Conservation (phyloP, 345 rosid species). For the Hibiscus syriacus region DNA sequence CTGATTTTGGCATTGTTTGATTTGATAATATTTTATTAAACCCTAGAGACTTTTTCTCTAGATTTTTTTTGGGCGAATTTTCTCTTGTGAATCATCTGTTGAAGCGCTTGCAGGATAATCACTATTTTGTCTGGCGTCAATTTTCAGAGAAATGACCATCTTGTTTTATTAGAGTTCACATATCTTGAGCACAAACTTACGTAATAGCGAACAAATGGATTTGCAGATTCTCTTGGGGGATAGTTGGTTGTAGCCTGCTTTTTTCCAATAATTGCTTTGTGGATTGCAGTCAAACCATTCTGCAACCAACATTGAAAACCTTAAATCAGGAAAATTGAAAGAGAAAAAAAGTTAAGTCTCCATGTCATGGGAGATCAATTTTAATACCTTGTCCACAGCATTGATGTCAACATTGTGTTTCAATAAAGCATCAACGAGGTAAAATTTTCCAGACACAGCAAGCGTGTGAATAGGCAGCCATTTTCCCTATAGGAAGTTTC, state of each 20-base stretch:
- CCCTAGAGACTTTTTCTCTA: too few species aligned
- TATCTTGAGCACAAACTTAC: slow-evolving; percentile 29
- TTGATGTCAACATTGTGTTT: slow-evolving; percentile 79
- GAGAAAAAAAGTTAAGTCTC: neutral
- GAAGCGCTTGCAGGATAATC: too few species aligned
- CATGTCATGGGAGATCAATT: neutral
- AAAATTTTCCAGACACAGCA: slow-evolving; percentile 88
- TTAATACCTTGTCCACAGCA: slow-evolving; percentile 57
- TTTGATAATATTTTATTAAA: too few species aligned
- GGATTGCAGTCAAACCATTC: slow-evolving; percentile 82
- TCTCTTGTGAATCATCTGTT: too few species aligned
- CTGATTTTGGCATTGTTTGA: too few species aligned
- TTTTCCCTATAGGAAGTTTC: slow-evolving; percentile 35
- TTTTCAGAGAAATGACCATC: neutral
- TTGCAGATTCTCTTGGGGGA: slow-evolving; percentile 85
- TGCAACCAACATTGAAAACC: slow-evolving; percentile 20
- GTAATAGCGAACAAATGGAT: slow-evolving; percentile 69
- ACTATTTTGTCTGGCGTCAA: too few species aligned
- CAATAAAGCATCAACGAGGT: slow-evolving; percentile 59
- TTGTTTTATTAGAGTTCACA: neutral
- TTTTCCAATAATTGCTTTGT: slow-evolving; percentile 74
- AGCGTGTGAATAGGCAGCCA: slow-evolving; percentile 87
- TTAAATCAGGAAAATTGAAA: slow-evolving; percentile 8
- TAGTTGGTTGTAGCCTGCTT: slow-evolving; percentile 77
- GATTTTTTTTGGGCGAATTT: too few species aligned